Percentiles rank a stretch among this genome's conserved stretches.
Evolutionary conservation across 208 protist genomes (phyloP).

Genomic region (Trypanosoma melophagium): DNA sequence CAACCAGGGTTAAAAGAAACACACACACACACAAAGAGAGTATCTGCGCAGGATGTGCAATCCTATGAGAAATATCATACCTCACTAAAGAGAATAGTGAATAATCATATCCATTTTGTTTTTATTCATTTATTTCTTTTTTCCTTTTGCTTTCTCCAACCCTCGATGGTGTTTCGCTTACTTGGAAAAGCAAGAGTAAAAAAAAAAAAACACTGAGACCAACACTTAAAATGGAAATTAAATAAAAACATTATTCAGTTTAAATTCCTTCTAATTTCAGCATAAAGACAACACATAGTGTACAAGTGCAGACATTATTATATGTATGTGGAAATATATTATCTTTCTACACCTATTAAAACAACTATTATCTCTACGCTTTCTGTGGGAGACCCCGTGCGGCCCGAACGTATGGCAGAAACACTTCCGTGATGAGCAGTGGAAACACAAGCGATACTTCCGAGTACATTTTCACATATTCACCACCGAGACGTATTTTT

Average conservation of each 20-base stretch:
- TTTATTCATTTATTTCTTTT: too few species aligned
- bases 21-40: too few species aligned
- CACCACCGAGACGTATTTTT: slow-evolving; percentile 95
- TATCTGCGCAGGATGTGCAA: too few species aligned
- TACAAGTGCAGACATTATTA: too few species aligned
- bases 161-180: too few species aligned
- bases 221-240: neutral
- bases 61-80: too few species aligned
- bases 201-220: slow-evolving; percentile 6
- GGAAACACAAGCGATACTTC: slow-evolving; percentile 98
- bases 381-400: slow-evolving; percentile 1
- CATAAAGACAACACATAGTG: too few species aligned
- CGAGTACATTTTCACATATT: slow-evolving; percentile 97
- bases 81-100: too few species aligned
- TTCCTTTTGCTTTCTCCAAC: too few species aligned
- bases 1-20: too few species aligned
- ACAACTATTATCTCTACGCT: neutral
- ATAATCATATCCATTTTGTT: too few species aligned
- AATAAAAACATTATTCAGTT: slow-evolving; percentile 4
- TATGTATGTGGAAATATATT: neutral
- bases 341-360: neutral
- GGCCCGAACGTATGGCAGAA: slow-evolving; percentile 73
- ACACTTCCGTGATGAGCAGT: slow-evolving; percentile 95
- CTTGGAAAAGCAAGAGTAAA: neutral
- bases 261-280: too few species aligned